Evolutionary conservation across 1,139 yeast genomes (phyloP).

Genomic region (Saccharomyces pastorianus): DNA sequence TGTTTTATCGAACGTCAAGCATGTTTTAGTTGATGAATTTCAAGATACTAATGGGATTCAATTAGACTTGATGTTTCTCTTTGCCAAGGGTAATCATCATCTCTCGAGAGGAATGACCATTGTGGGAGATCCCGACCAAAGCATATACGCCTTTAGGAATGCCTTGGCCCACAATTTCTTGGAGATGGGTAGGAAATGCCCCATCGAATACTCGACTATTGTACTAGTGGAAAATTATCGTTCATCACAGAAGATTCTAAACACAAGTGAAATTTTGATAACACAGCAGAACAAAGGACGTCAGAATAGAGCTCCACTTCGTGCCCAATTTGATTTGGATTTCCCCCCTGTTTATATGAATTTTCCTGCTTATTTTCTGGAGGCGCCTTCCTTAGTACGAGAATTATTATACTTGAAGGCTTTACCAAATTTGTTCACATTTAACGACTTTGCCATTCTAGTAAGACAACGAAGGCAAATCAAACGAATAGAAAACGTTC

Average conservation of each 20-base stretch:
- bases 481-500: constrained; percentile 51
- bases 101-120: constrained; percentile 54
- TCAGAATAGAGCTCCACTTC: constrained; percentile 34
- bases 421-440: constrained; percentile 37
- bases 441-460: constrained; percentile 60
- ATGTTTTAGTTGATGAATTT: constrained; percentile 85
- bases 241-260: constrained; percentile 61
- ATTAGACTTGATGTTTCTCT: constrained; percentile 52
- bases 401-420: constrained; percentile 44
- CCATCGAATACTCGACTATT: constrained; percentile 33
- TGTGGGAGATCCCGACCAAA: constrained; percentile 96
- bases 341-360: constrained; percentile 44
- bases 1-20: constrained; percentile 47
- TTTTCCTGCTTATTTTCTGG: constrained; percentile 39
- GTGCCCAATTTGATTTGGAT: constrained; percentile 38
- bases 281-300: constrained; percentile 46
- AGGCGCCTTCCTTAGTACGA: constrained; percentile 50
- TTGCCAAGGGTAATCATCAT: constrained; percentile 39
- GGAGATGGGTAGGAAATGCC: constrained; percentile 46
- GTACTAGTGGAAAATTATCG: constrained; percentile 67
- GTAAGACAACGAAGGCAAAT: constrained; percentile 57
- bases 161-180: constrained; percentile 66
- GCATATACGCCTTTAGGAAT: constrained; percentile 81
- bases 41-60: constrained; percentile 86
- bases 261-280: constrained; percentile 61